Evolutionary conservation across 2,329 filamentous ascomycete species (phyloP), one percentile per base, ranked within the genome.

Genomic region (Nemania abortiva): DNA sequence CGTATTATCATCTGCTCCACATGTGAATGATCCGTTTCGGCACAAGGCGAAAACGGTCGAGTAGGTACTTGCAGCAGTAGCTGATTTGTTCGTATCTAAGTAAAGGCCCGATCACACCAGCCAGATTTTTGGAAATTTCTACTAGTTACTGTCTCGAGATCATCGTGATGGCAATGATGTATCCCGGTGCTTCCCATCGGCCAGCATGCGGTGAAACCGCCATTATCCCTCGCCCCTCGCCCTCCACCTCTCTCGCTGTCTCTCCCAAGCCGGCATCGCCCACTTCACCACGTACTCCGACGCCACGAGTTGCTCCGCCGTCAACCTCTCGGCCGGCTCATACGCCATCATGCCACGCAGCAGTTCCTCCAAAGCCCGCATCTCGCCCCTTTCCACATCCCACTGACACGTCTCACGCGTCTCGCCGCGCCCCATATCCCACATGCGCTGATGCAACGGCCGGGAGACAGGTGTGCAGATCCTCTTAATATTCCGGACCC

Each of bases 321-420:
- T 73, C 52, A 64, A 56, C 57, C 72, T 71, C 63, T 70, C 59
- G 11, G 50, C 39, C 13, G 69, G 71, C 54, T 74, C 71, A 66
- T 65, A 74, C 42, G 63, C 55, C 49, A 74, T 42, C 71, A 73
- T 70, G 2, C 68, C 68, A 57, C 53, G 52, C n/a, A 73, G 60
- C 59, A 73, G 20, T 7, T 67, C 67, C 64, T 69, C 69, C 47
- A 74, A 61, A 10, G 54, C 71, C 37, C 49, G 56, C 58, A 71
- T 39, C 67, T 73, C 67, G 7, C 70, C 60, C 20, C 65, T 61
- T 29, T 58, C 64, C 57, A 71, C 64, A 53, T 71, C 63, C 68
- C 69, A 73, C 65, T 61, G 31, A 54, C 66, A 68, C 13, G 55
- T 61, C 60, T 65, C 57, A 29, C 20, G 49, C 45, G 58, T 69